Evolutionary conservation across 768 basidiomycete genomes (phyloP), one percentile per base, ranked within the genome.

Genomic region (Trametes cingulata): DNA sequence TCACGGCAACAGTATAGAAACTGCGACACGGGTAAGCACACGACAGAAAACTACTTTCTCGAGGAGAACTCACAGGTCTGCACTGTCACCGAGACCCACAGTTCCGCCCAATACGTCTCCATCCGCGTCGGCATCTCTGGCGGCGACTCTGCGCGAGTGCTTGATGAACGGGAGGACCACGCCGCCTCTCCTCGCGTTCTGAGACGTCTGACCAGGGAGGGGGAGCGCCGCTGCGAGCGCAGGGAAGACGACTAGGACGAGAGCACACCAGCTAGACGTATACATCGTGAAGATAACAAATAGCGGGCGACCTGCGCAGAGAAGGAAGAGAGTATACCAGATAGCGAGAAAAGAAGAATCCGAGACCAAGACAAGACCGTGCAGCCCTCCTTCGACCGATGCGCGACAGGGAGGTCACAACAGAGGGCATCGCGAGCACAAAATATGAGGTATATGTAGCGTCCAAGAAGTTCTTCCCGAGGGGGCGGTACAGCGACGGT

Each of bases 1-100:
- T 79, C 24, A 89, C 68, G 22, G 85, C 75, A 17, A 89, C 83
- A 29, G 76, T 86, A 66, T 91, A 91, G 17, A 83, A 78, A 40
- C 90, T 91, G 65, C 39, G 10, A 43, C 6, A 33, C 29, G 10
- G 29, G 4, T 33, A 10, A 33, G 29, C 10, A 33, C 29, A 33
- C 4, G 20, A 35, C 33, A 19, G 17, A n/a, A 2, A 52, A 52
- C 10, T 13, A 13, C 25, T 20, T 41, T 36, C n/a, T n/a, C 33
- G 13, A 40, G 24, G 22, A 36, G 6, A 6, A 77, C 81, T 72
- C 71, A 89, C 88, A 87, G 74, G 71, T 90, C 88, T 19, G 78
- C 63, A 61, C 74, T 82, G 68, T 90, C 82, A 6, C 88, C 87
- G 41, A 90, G 72, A 6, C 87, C 86, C 39, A 82, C 56, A 22